Evolutionary conservation across 352 stramenopile genomes (phyloP).

Genomic region (Globisporangium echinulatum): DNA sequence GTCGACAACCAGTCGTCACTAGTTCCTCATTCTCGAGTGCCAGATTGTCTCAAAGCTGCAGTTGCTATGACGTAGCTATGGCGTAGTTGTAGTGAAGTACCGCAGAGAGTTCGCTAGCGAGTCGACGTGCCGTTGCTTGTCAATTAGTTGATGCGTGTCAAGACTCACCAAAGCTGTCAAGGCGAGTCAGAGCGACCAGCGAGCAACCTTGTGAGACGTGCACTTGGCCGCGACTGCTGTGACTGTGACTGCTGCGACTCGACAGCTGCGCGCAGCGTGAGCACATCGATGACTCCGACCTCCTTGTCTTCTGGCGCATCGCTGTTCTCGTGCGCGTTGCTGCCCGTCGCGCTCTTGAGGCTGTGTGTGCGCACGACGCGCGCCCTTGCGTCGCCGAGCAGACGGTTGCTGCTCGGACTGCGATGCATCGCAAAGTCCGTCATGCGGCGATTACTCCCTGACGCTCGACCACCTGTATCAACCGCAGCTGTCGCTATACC

Average conservation of each 20-base stretch:
- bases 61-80: no score
- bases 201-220: slow-evolving; percentile 1
- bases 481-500: no score
- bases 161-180: no score
- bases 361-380: slow-evolving; percentile 6
- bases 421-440: slow-evolving; percentile 18
- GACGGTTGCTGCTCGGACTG: background rate
- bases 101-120: no score
- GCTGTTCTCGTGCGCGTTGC: background rate
- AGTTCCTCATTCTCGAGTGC: no score
- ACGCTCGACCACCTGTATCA: no score
- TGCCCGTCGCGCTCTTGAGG: slow-evolving; percentile 6
- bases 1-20: no score
- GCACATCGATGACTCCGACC: slow-evolving; percentile 18
- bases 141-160: no score
- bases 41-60: no score
- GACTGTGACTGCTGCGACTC: background rate
- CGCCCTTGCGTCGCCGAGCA: background rate
- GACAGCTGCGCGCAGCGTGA: slow-evolving; percentile 7
- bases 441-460: slow-evolving; percentile 15
- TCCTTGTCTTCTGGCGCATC: slow-evolving; percentile 15
- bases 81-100: no score
- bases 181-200: no score
- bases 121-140: no score
- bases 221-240: slow-evolving; percentile 1